phyloP scores from a whole-genome alignment of 2,329 filamentous ascomycete species.

The Gaeumannomyces sp. region DNA sequence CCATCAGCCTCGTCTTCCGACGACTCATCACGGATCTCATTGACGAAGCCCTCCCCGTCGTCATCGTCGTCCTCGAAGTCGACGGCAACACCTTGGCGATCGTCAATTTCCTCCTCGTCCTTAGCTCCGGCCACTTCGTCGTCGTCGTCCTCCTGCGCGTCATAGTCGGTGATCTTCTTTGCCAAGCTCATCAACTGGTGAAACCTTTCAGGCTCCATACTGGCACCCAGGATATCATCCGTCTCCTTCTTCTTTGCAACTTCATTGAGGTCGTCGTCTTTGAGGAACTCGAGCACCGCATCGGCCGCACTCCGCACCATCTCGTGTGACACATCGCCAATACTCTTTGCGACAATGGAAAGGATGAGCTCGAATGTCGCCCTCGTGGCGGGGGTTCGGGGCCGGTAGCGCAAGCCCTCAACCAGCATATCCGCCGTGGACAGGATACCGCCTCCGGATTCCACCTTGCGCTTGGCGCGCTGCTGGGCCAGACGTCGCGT shows the following conservation, averaged over 20 bases:
- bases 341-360: conserved; percentile 77
- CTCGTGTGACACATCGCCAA: conserved; percentile 90
- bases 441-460: conserved; percentile 66
- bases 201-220: conserved; percentile 82
- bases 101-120: conserved; percentile 75
- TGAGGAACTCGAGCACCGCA: conserved; percentile 81
- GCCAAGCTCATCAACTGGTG: conserved; percentile 94
- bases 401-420: conserved; percentile 87
- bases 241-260: conserved; percentile 98
- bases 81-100: conserved; percentile 92
- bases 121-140: conserved; percentile 68
- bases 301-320: conserved; percentile 92
- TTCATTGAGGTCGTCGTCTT: conserved; percentile 93
- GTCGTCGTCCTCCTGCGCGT: conserved; percentile 92
- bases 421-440: conserved; percentile 80
- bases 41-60: conserved; percentile 67
- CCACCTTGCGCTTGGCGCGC: conserved; percentile 80
- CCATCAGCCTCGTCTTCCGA: conserved; percentile 70
- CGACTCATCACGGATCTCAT: conserved; percentile 83
- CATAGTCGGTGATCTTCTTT: conserved; percentile 98
- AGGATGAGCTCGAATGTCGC: conserved; percentile 93
- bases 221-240: conserved; percentile 83
- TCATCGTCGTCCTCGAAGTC: conserved; percentile 93
- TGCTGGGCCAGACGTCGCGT: conserved; percentile 63
- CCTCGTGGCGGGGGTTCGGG: conserved; percentile 82